phyloP scores from a whole-genome alignment of 352 stramenopile species.

The Aphanomyces cochlioides region DNA sequence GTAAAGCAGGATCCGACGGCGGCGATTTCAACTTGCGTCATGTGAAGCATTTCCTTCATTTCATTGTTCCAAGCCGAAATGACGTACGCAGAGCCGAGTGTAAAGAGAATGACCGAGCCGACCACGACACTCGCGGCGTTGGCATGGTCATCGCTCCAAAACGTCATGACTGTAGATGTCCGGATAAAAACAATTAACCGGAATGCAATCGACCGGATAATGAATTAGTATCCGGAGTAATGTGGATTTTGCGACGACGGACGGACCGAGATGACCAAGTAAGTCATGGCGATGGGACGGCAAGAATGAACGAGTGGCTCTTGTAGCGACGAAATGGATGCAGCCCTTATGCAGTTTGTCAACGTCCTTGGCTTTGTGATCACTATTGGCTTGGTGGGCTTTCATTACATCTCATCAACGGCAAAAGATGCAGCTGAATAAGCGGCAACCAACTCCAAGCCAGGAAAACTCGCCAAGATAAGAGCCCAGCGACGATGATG shows the following conservation, averaged over 20 bases:
- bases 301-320: too few relatives aligned
- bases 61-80: conserved; percentile 78
- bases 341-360: conserved; percentile 83
- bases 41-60: conserved; percentile 49
- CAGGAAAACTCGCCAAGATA: too few relatives aligned
- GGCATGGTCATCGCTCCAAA: too few relatives aligned
- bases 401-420: conserved; percentile 84
- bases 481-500: too few relatives aligned
- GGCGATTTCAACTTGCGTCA: conserved; percentile 70
- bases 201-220: too few relatives aligned
- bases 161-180: too few relatives aligned
- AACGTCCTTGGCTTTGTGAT: conserved; percentile 84
- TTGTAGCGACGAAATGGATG: conserved; percentile 84
- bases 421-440: conserved; percentile 80
- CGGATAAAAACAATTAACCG: too few relatives aligned
- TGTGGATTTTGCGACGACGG: too few relatives aligned
- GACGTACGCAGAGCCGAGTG: conserved; percentile 65
- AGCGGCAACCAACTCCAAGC: not conserved
- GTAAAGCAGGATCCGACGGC: conserved; percentile 74
- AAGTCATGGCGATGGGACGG: not conserved
- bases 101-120: conserved; percentile 54
- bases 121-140: conserved; percentile 40
- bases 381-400: conserved; percentile 84
- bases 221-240: too few relatives aligned
- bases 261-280: conserved; percentile 8